Evolutionary conservation across 805 yeast genomes (phyloP).

Genomic region (Candida ficus): DNA sequence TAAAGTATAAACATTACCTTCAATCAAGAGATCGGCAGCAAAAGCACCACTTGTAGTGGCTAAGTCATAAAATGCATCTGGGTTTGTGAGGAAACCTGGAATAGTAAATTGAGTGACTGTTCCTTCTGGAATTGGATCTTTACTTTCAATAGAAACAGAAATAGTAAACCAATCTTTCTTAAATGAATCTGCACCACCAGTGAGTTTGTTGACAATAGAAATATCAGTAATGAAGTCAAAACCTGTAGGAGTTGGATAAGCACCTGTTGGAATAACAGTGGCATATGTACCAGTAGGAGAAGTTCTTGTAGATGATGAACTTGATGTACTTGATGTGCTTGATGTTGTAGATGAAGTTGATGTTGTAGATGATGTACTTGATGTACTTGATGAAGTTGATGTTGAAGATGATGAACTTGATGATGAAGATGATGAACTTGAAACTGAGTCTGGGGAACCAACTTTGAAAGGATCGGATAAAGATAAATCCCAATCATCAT

Average conservation of each 20-base stretch:
- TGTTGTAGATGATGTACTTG: background rate
- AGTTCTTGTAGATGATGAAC: background rate
- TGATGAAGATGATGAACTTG: background rate
- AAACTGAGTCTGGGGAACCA: background rate
- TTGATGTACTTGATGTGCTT: background rate
- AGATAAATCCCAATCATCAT: conserved; percentile 10
- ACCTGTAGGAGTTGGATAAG: conserved; percentile 5
- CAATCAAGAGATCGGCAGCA: background rate
- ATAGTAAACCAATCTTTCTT: conserved; percentile 5
- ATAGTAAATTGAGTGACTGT: conserved; percentile 5
- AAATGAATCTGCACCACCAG: background rate
- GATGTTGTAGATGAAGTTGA: background rate
- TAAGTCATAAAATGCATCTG: background rate
- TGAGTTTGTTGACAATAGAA: background rate
- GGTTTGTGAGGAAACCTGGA: conserved; percentile 4
- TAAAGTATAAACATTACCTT: background rate
- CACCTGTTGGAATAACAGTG: conserved; percentile 1
- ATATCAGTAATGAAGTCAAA: conserved; percentile 3
- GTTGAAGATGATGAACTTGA: no score
- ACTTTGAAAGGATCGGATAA: conserved; percentile 7
- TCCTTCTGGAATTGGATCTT: conserved; percentile 5
- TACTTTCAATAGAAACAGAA: conserved; percentile 1
- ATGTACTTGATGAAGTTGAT: no score
- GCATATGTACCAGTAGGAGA: no score
- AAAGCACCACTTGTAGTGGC: background rate